Evolutionary conservation across 306 rosid genomes (phyloP).

Genomic region (Amphicarpaea edgeworthii): DNA sequence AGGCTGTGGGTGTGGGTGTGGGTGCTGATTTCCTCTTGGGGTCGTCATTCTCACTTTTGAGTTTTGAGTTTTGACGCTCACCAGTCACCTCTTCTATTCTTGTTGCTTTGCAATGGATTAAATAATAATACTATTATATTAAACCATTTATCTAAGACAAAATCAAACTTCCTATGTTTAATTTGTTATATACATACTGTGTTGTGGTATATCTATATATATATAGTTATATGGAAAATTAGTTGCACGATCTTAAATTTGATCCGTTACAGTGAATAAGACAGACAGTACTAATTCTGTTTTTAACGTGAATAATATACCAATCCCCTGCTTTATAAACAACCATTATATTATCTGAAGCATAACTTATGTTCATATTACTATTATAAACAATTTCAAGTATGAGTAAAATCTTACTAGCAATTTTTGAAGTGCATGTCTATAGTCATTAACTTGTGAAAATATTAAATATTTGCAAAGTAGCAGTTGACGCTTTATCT

Average conservation of each 20-base stretch:
- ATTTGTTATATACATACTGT: too few relatives aligned
- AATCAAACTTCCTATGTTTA: not conserved
- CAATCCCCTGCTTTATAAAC: too few relatives aligned
- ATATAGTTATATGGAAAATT: too few relatives aligned
- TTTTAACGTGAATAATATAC: too few relatives aligned
- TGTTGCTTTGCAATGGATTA: not conserved
- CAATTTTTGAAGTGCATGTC: not conserved
- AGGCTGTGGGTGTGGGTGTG: not conserved
- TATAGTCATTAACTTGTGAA: not conserved
- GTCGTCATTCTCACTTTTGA: conserved; percentile 44
- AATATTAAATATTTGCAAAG: not conserved
- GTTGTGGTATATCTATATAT: too few relatives aligned
- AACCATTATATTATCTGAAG: not conserved
- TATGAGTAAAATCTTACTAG: not conserved
- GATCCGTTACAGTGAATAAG: too few relatives aligned
- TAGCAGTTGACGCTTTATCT: not conserved
- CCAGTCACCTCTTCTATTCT: not conserved
- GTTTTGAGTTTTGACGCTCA: too few relatives aligned
- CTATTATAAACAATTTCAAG: not conserved
- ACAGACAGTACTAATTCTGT: too few relatives aligned
- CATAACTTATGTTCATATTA: not conserved
- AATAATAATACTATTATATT: not conserved
- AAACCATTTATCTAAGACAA: not conserved
- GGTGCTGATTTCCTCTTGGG: conserved; percentile 21
- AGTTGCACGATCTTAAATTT: too few relatives aligned